Evolutionary conservation across 352 stramenopile genomes (phyloP).

Genomic region (Globisporangium recalcitrans): DNA sequence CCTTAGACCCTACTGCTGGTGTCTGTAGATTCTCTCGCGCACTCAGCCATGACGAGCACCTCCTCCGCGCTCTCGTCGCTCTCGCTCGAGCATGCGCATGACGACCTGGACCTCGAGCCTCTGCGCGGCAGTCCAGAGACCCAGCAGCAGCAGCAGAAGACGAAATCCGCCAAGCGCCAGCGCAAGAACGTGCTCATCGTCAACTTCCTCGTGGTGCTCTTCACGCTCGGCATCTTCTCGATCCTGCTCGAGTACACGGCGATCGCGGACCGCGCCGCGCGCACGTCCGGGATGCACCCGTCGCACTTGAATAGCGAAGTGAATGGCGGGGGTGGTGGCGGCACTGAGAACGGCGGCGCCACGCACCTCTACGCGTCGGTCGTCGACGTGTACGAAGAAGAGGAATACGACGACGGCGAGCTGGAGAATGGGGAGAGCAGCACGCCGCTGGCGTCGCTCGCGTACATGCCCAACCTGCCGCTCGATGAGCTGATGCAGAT

Average conservation of each 20-base stretch:
- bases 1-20: too few species aligned
- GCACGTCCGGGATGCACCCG: background rate
- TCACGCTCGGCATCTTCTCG: conserved; percentile 12
- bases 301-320: background rate
- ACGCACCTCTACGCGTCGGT: conserved; percentile 6
- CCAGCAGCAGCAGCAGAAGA: background rate
- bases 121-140: background rate
- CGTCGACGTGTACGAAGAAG: conserved; percentile 7
- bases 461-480: conserved; percentile 2
- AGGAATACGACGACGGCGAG: conserved; percentile 3
- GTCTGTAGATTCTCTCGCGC: background rate
- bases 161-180: background rate
- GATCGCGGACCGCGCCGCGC: conserved; percentile 6
- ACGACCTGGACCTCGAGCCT: background rate
- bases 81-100: background rate
- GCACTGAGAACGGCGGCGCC: conserved; percentile 1
- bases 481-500: conserved; percentile 2
- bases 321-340: background rate
- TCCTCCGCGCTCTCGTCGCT: conserved; percentile 2
- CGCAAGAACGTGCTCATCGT: conserved; percentile 14
- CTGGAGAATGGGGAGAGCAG: background rate
- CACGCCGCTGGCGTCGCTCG: conserved; percentile 2
- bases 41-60: background rate
- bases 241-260: conserved; percentile 12
- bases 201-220: conserved; percentile 8